Conservation (phyloP, 106 monocot genomes). For the Cymbidium sinense region DNA sequence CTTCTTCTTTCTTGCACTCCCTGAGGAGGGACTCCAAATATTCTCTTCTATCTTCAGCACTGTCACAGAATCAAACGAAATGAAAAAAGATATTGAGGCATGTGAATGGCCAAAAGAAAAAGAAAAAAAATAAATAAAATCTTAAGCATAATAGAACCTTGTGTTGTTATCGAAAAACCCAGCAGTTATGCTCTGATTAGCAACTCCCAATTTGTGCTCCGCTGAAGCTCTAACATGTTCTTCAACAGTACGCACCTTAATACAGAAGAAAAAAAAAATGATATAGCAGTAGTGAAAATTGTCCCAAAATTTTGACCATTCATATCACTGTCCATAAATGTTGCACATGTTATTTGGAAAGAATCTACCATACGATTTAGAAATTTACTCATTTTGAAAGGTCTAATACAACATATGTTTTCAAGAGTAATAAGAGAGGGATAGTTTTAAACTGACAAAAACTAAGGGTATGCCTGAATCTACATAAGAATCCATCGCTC, state of each 20-base stretch:
- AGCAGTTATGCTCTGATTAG: conserved; percentile 99
- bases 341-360: too few species aligned
- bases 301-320: too few species aligned
- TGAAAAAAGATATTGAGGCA: background rate
- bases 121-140: background rate
- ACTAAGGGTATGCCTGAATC: too few species aligned
- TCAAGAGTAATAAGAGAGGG: too few species aligned
- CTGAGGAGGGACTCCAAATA: conserved; percentile 95
- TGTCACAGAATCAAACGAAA: conserved; percentile 17
- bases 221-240: conserved; percentile 99
- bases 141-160: conserved; percentile 35
- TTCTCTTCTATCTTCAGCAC: conserved; percentile 99
- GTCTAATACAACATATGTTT: too few species aligned
- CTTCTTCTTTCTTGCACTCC: conserved; percentile 98
- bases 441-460: too few species aligned
- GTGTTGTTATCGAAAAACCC: conserved; percentile 99
- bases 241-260: conserved; percentile 84
- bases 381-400: too few species aligned
- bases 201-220: conserved; percentile 99
- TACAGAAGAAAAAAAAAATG: background rate
- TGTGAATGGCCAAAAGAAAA: background rate
- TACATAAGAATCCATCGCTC: too few species aligned
- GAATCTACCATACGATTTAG: too few species aligned
- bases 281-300: background rate
- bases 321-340: too few species aligned